Conservation (phyloP, 1,284 basidiomycete genomes). For the Cutaneotrichosporon sp. region DNA sequence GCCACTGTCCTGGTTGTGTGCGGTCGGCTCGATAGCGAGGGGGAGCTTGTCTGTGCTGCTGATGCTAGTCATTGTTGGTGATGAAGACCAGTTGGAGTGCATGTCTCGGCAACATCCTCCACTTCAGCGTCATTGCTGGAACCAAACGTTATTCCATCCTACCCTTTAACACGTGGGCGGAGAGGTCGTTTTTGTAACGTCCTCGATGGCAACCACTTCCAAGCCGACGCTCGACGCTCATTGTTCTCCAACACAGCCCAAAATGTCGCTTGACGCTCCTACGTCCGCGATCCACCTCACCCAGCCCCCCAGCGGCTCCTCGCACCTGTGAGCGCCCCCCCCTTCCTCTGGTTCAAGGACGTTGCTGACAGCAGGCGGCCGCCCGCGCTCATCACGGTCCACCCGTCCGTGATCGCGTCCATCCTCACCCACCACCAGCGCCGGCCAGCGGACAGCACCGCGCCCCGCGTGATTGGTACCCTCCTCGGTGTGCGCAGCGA, state of each 20-base stretch:
- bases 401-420: conserved; percentile 88
- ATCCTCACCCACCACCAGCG: conserved; percentile 98
- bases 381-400: conserved; percentile 74
- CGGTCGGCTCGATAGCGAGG: conserved; percentile 19
- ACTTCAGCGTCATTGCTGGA: neutral
- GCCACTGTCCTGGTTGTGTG: conserved; percentile 2
- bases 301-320: conserved; percentile 45
- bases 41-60: neutral
- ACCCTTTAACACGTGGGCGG: conserved; percentile 8
- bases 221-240: neutral
- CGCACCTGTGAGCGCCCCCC: conserved; percentile 36
- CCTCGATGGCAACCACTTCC: neutral
- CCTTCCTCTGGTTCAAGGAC: neutral
- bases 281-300: conserved; percentile 52
- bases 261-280: conserved; percentile 51
- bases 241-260: conserved; percentile 11
- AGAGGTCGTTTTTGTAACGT: conserved; percentile 5
- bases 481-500: conserved; percentile 84
- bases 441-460: conserved; percentile 62
- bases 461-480: conserved; percentile 85
- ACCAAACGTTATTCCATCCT: conserved; percentile 8
- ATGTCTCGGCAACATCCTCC: neutral
- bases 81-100: neutral
- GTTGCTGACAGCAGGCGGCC: conserved; percentile 56
- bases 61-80: conserved; percentile 6